phyloP scores from a whole-genome alignment of 129 eudicot genomes.

The Rutidosis leptorrhynchoides region DNA sequence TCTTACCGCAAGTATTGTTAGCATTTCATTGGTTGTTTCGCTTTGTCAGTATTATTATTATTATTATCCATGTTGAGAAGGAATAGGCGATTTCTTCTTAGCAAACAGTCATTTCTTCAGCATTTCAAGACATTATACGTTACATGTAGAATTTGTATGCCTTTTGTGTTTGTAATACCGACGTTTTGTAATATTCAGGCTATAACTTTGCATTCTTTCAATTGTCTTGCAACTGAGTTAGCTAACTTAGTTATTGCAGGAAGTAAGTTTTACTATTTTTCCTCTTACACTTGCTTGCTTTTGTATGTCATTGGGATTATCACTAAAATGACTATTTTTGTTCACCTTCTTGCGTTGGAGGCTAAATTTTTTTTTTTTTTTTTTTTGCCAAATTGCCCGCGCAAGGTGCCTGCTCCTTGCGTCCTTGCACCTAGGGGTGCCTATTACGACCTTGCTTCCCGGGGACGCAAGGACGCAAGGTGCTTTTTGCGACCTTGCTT shows the following conservation, averaged over 20 bases:
- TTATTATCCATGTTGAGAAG: not conserved
- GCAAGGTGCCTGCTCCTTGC: no score
- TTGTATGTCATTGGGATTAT: no score
- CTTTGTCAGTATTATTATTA: not conserved
- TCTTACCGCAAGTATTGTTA: slow-evolving; percentile 3
- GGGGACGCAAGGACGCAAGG: no score
- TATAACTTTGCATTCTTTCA: not conserved
- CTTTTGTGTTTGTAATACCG: not conserved
- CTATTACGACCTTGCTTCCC: no score
- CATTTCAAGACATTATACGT: slow-evolving; percentile 1
- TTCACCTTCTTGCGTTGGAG: no score
- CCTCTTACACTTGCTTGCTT: not conserved
- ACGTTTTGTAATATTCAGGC: not conserved
- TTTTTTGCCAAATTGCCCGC: no score
- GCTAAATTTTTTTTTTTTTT: no score
- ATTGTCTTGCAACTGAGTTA: not conserved
- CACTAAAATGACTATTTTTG: no score
- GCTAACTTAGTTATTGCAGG: not conserved
- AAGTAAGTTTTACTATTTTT: not conserved
- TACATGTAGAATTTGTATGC: slow-evolving; percentile 1
- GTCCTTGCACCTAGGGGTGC: no score
- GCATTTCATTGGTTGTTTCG: not conserved
- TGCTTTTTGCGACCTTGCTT: no score
- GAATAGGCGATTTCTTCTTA: not conserved
- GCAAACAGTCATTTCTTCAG: not conserved